These are phyloP conservation scores for Hirschioporus abietinus DNA, from an alignment of 768 basidiomycete species.

Conservation along the genomic window DNA sequence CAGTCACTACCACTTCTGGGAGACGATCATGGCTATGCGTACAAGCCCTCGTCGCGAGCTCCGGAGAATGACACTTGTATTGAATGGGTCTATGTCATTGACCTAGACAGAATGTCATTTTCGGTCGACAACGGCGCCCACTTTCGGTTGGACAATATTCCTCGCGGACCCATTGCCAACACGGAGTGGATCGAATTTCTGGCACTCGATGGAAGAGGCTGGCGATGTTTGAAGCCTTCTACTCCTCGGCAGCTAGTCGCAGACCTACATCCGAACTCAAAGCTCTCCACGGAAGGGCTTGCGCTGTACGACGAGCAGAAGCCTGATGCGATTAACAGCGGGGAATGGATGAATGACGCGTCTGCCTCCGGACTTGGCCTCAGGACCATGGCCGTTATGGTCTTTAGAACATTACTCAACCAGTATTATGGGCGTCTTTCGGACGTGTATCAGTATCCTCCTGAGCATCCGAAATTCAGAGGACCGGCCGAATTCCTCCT, in stretches of 20 bases:
- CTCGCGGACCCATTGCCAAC: background rate
- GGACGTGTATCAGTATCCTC: background rate
- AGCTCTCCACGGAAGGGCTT: background rate
- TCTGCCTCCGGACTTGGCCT: background rate
- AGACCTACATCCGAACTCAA: background rate
- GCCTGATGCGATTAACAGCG: background rate
- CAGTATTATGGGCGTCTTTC: background rate
- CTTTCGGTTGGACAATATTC: slow-evolving; percentile 6
- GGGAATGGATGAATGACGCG: background rate
- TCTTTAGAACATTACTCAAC: background rate
- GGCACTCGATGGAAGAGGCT: background rate
- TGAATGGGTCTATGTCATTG: slow-evolving; percentile 19
- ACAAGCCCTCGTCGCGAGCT: background rate
- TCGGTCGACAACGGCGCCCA: slow-evolving; percentile 14
- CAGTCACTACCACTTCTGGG: background rate
- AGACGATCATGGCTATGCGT: background rate
- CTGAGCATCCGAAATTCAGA: background rate
- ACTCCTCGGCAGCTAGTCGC: background rate
- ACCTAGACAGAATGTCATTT: slow-evolving; percentile 25
- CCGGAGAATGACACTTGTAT: background rate
- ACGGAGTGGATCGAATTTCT: background rate
- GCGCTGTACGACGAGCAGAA: background rate
- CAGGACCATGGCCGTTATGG: background rate
- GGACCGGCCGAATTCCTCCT: background rate
- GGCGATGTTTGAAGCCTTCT: background rate